These are phyloP conservation scores for Gonium pectorale DNA, from an alignment of 139 green algal genomes.

Conservation along the genomic window DNA sequence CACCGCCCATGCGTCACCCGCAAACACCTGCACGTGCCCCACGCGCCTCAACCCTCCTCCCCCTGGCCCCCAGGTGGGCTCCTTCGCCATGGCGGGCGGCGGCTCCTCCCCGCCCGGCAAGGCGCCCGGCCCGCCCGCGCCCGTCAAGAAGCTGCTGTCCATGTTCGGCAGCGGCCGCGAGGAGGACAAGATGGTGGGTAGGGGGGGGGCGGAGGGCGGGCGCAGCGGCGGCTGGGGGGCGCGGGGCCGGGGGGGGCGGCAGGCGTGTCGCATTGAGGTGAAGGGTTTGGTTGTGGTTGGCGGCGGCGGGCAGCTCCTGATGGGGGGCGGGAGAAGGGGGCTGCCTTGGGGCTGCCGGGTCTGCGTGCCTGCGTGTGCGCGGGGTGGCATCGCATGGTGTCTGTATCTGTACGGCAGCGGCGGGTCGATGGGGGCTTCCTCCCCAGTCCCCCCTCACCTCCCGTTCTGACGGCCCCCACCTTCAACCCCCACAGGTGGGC, in stretches of 20 bases:
- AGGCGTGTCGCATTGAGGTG: too few relatives aligned
- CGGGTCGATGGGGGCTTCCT: not conserved
- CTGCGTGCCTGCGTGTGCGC: too few relatives aligned
- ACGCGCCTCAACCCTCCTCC: not conserved
- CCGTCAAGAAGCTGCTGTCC: slow-evolving; percentile 93
- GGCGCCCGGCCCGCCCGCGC: slow-evolving; percentile 86
- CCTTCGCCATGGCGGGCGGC: slow-evolving; percentile 78
- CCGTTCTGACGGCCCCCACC: too few relatives aligned
- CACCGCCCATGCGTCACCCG: too few relatives aligned
- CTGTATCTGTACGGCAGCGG: not conserved
- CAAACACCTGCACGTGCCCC: too few relatives aligned
- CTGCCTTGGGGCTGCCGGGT: too few relatives aligned
- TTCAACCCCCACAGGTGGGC: slow-evolving; percentile 44
- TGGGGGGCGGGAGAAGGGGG: too few relatives aligned
- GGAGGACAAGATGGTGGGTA: slow-evolving; percentile 96
- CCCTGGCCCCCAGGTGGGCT: slow-evolving; percentile 56
- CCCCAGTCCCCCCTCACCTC: not conserved
- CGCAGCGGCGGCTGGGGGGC: slow-evolving; percentile 72
- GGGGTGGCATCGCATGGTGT: not conserved
- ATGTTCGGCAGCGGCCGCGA: slow-evolving; percentile 91
- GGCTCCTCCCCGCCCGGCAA: slow-evolving; percentile 61
- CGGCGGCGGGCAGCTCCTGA: too few relatives aligned
- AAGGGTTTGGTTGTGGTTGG: too few relatives aligned
- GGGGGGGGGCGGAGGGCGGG: not conserved
- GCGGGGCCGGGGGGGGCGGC: too few relatives aligned